These are phyloP conservation scores for Primulina tabacum DNA, from an alignment of 257 asterid genomes.

Conservation along the genomic window DNA sequence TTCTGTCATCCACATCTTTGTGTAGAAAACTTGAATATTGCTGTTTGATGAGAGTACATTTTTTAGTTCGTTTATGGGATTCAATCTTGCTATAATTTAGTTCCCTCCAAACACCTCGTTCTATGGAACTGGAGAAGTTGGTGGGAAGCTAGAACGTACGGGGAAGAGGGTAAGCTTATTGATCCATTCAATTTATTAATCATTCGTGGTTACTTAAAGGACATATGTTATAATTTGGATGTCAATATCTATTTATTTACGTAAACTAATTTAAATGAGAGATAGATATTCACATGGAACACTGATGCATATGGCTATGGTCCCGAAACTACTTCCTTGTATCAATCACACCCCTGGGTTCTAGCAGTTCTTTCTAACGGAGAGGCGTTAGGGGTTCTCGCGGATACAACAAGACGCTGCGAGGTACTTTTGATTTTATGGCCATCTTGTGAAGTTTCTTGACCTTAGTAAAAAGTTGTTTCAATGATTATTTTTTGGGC, in stretches of 20 bases:
- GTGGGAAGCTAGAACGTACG: constrained; percentile 83
- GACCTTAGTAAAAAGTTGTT: constrained; percentile 15
- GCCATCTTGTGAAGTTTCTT: constrained; percentile 12
- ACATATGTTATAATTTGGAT: neutral
- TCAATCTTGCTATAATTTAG: constrained; percentile 38
- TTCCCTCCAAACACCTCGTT: constrained; percentile 80
- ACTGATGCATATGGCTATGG: constrained; percentile 97
- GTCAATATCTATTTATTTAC: neutral
- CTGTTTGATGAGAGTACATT: neutral
- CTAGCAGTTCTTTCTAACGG: constrained; percentile 87
- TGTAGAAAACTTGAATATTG: constrained; percentile 6
- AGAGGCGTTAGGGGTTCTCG: constrained; percentile 87
- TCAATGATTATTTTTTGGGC: constrained; percentile 30
- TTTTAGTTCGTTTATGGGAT: constrained; percentile 18
- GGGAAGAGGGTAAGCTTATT: constrained; percentile 75
- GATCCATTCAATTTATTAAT: constrained; percentile 10
- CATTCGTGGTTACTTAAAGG: neutral
- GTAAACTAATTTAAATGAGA: constrained; percentile 14
- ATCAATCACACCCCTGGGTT: constrained; percentile 99
- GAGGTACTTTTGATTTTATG: constrained; percentile 52
- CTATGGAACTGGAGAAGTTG: constrained; percentile 96
- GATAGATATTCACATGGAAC: constrained; percentile 85
- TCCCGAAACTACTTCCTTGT: constrained; percentile 82
- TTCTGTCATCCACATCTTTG: neutral
- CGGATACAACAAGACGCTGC: constrained; percentile 86